Conservation (phyloP, 805 yeast genomes). For the Diddensiella transvaalensis region DNA sequence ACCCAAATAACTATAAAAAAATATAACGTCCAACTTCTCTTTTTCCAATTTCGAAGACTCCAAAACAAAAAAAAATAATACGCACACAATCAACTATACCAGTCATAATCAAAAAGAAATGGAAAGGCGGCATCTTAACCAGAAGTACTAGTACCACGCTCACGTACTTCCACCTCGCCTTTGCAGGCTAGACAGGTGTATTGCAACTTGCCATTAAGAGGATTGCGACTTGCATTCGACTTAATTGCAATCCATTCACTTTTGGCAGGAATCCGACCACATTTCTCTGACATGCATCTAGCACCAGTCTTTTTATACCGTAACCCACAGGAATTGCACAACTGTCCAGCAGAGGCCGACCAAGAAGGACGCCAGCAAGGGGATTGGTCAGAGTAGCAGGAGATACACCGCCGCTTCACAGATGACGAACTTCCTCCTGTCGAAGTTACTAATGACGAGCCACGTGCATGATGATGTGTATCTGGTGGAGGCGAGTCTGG, state of each 20-base stretch:
- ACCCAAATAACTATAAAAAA: conserved; percentile 1
- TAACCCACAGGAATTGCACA: conserved; percentile 94
- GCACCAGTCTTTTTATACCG: conserved; percentile 93
- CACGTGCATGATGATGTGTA: background rate
- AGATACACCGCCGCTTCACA: conserved; percentile 63
- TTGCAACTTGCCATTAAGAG: conserved; percentile 33
- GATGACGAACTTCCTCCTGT: conserved; percentile 1
- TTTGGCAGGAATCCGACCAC: conserved; percentile 91
- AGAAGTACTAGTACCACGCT: conserved; percentile 1
- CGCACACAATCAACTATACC: background rate
- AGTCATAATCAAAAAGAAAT: too few species aligned
- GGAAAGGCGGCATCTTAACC: too few species aligned
- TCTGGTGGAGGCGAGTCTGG: conserved; percentile 17
- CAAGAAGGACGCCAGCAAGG: conserved; percentile 99
- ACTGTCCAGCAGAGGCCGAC: conserved; percentile 87
- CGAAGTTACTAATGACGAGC: background rate
- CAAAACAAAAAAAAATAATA: background rate
- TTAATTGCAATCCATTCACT: conserved; percentile 92
- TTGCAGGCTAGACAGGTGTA: conserved; percentile 55
- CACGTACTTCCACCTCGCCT: conserved; percentile 45
- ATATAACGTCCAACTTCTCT: background rate
- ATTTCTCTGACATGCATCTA: conserved; percentile 69
- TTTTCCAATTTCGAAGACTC: too few species aligned
- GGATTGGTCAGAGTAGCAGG: conserved; percentile 85
- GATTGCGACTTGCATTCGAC: conserved; percentile 45